Evolutionary conservation across 2,329 filamentous ascomycete species (phyloP), one percentile per base, ranked within the genome.

Genomic region (Hypoxylon sp.): DNA sequence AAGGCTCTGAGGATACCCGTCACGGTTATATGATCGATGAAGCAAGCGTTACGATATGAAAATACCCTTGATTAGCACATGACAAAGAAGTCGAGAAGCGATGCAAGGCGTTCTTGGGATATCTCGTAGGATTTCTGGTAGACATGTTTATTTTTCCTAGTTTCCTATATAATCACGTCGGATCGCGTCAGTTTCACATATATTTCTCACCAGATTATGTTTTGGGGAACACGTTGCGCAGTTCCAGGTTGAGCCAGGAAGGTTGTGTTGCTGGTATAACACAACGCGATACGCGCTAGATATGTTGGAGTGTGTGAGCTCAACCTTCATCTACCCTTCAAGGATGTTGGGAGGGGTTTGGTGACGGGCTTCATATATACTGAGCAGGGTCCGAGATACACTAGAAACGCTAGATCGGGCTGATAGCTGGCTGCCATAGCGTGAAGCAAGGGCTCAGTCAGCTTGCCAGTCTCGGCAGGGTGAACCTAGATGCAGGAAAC

Each of bases 81-180:
- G 19, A 10, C 7, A 36, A 48, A 14, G 6, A 9, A 17, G 17
- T 6, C 14, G 36, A 23, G 41, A 45, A 28, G 23, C 28, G 13
- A 46, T 19, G 41, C 28, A 43, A 13, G 43, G 55, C 30, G 55
- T 28, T 56, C 10, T 48, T 38, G 13, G 30, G 55, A 25, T 11
- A 38, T 11, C 9, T 49, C 17, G 13, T 49, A 14, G 28, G 14
- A 0, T 36, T 32, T 48, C 17, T 41, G 17, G 41, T 45, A 38
- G 23, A n/a, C 14, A 32, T 3, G n/a, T 21, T 36, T 55, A 14
- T 17, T 43, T 55, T 55, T 43, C 38, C n/a, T 17, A 41, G n/a
- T 17, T 41, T 41, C 36, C 38, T 38, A 25, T 25, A 23, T 32
- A n/a, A 43, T 43, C 51, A 43, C 7, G 21, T 10, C 14, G 9